Evolutionary conservation across 2,329 filamentous ascomycete species (phyloP), one percentile per base, ranked within the genome.

Genomic region (Fusarium burgessii): DNA sequence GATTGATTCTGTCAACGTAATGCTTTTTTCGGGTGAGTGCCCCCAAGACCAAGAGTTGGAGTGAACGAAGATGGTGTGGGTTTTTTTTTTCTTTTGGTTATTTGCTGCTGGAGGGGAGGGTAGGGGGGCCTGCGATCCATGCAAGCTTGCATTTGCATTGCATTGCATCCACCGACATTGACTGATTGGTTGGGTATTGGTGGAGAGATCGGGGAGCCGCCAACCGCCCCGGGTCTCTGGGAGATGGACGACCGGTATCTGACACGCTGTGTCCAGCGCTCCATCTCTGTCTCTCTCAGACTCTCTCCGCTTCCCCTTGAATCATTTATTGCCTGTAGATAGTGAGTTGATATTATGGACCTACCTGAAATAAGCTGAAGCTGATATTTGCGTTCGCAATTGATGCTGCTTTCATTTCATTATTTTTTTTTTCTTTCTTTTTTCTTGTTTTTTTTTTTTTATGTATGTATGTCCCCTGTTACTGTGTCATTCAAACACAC

Each of bases 151-250:
- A 60, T 60, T 55, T 33, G 49, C 41, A 43, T 29, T 41, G 35
- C 51, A 54, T 54, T 42, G 38, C 23, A 54, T 54, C 23, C 25
- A 41, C 20, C 29, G n/a, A 42, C 29, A 62, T 46, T 54, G 20
- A 38, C 25, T 49, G 46, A 49, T 49, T 49, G 46, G 46, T 23
- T 49, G 51, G 66, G 32, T 61, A 55, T 52, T 49, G 67, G 61
- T 70, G 66, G 67, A 50, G 61, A 67, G 50, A 66, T 70, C 67
- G 67, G 67, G 67, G 67, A 70, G 46, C 66, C 61, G 67, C 50
- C 42, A 46, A 42, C 32, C 52, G 55, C 66, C 67, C 67, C 66
- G 59, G 59, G 35, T 27, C 59, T 33, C 42, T 62, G 23, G 36
- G 42, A 38, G n/a, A 33, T 49, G 46, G 33, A 49, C 33, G 29